Base-by-base conservation (phyloP, 495 filamentous ascomycete species). In the Xylaria venustula region DNA sequence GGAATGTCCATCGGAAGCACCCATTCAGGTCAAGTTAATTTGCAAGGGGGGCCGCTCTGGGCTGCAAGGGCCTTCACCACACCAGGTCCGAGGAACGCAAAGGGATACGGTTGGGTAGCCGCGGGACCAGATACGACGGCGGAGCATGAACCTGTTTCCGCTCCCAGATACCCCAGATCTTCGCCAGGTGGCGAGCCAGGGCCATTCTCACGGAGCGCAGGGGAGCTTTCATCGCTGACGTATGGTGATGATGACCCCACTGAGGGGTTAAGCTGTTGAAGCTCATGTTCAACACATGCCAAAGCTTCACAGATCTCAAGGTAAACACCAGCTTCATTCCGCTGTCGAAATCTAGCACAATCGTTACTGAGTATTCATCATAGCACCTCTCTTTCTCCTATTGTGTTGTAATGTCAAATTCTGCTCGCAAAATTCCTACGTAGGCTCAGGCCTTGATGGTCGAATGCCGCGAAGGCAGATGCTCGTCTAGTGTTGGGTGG, bases 191-290 rank as follows among this genome's bases (percentile, higher is more conserved):
- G n/a, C 7, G 30, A 15, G 44, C 44, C 44, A 47, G 44, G 23
- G 44, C 44, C 17, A 47, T 8, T 22, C 7, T 47, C 17, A 8
- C 44, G 25, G 40, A 34, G 28, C 12, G 15, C 54, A 58, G 25
- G 54, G 42, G 15, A 58, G 54, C 15, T 58, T 58, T 42, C 54
- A 58, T 14, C 12, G 25, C 54, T 58, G 54, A 58, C 54, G 54
- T 58, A 58, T 48, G 12, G 54, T 17, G 7, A 49, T 12, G 54
- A 44, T 47, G 17, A 55, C 67, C 67, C 67, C 67, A 65, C 67
- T 54, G 61, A 64, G 67, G 64, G 61, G 58, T 59, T 49, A 32
- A 53, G 42, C 53, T 52, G 36, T 41, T 1, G 47, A 49, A 40
- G 48, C 44, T 49, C 11, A 23, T 44, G 40, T 34, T 55, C 25